Evolutionary conservation across 225 moss, liverwort and hornwort genomes (phyloP).

Genomic region (Asterella californica): DNA sequence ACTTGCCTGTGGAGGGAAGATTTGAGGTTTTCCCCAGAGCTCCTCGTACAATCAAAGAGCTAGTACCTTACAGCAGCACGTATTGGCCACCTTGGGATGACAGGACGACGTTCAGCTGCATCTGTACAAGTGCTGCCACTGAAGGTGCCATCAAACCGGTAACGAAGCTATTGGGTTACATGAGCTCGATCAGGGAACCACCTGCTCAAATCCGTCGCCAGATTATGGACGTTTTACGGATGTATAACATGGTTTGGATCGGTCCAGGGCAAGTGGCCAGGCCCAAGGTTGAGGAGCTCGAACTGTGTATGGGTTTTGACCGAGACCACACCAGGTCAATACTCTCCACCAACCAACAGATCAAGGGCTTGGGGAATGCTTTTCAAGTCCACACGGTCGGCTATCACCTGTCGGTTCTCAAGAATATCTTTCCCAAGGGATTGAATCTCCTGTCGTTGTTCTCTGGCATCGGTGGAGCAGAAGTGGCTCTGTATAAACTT

Average conservation of each 20-base stretch:
- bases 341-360: slow-evolving; percentile 40
- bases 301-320: slow-evolving; percentile 67
- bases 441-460: slow-evolving; percentile 71
- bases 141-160: slow-evolving; percentile 37
- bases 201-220: not conserved
- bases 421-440: slow-evolving; percentile 55
- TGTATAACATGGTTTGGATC: slow-evolving; percentile 32
- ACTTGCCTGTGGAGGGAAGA: slow-evolving; percentile 77
- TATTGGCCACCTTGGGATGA: slow-evolving; percentile 78
- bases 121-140: slow-evolving; percentile 18
- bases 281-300: slow-evolving; percentile 28
- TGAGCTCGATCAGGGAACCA: not conserved
- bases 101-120: slow-evolving; percentile 53
- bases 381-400: slow-evolving; percentile 80
- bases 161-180: slow-evolving; percentile 10
- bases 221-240: slow-evolving; percentile 11
- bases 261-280: slow-evolving; percentile 42
- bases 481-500: slow-evolving; percentile 75
- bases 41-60: slow-evolving; percentile 66
- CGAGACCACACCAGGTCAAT: slow-evolving; percentile 48
- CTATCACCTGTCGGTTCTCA: slow-evolving; percentile 76
- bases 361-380: slow-evolving; percentile 68
- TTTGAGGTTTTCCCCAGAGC: slow-evolving; percentile 50
- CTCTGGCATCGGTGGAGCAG: slow-evolving; percentile 90
- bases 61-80: slow-evolving; percentile 48